Percentiles rank a stretch among this genome's conserved stretches.
These are phyloP conservation scores for Cordyceps farinosa DNA, from an alignment of 2,329 filamentous ascomycete species.

Conservation along the genomic window DNA sequence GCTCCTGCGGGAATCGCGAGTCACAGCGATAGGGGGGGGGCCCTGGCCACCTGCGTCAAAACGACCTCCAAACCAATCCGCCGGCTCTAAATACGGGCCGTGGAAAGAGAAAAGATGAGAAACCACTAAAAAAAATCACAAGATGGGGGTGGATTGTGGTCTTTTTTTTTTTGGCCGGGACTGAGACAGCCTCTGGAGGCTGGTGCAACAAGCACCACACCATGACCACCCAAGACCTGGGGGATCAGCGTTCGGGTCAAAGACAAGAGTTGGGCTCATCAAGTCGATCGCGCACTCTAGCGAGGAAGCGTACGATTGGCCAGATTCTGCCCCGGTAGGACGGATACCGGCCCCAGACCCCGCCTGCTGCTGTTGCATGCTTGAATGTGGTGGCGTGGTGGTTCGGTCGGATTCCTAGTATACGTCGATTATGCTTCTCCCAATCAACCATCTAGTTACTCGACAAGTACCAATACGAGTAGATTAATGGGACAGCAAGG, in stretches of 20 bases:
- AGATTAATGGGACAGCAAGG: too few relatives aligned
- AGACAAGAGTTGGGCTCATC: neutral
- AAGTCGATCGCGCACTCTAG: neutral
- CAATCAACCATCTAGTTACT: too few relatives aligned
- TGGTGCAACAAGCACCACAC: too few relatives aligned
- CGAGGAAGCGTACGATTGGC: neutral
- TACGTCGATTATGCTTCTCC: too few relatives aligned
- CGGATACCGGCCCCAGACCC: neutral
- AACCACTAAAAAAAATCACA: neutral
- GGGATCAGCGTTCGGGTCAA: neutral
- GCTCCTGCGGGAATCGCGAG: too few relatives aligned
- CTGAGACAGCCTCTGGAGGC: neutral
- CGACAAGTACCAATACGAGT: neutral
- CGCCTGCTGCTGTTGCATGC: neutral
- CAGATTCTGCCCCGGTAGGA: neutral
- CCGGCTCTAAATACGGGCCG: neutral
- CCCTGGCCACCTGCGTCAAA: neutral
- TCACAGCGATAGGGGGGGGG: too few relatives aligned
- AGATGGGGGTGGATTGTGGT: neutral
- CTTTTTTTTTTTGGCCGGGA: neutral
- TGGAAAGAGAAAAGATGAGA: constrained; percentile 9
- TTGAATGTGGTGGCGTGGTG: neutral
- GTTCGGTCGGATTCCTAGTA: neutral
- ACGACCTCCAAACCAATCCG: neutral
- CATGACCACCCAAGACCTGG: neutral